Evolutionary conservation across 2,329 filamentous ascomycete species (phyloP).

Genomic region (Exserohilum rostratum): DNA sequence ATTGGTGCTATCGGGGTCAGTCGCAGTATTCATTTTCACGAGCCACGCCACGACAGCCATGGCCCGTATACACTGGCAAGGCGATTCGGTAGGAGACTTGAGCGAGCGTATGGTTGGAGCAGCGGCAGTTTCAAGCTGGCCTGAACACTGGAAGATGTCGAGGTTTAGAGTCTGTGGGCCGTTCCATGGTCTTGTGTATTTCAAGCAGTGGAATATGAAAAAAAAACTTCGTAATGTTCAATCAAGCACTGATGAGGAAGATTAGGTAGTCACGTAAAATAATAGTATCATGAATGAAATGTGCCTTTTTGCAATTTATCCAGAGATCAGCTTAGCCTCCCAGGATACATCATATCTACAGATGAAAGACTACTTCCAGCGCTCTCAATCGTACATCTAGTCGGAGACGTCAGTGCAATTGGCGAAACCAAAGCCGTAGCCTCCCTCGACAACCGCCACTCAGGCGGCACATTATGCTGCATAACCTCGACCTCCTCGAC

Average conservation of each 20-base stretch:
- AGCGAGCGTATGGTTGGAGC: slow-evolving; percentile 6
- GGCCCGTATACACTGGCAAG: slow-evolving; percentile 56
- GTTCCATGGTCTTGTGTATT: not conserved
- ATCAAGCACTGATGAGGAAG: not conserved
- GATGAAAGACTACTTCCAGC: not conserved
- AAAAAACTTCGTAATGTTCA: not conserved
- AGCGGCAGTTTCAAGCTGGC: not conserved
- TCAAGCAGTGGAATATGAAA: too few species aligned
- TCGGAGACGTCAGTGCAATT: not conserved
- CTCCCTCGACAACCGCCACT: slow-evolving; percentile 11
- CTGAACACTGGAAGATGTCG: not conserved
- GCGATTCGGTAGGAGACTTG: slow-evolving; percentile 56
- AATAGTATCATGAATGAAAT: not conserved
- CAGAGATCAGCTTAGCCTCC: not conserved
- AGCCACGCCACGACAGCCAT: slow-evolving; percentile 63
- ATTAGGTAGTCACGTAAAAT: not conserved
- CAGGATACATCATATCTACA: not conserved
- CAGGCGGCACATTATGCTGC: slow-evolving; percentile 11
- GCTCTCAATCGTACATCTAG: not conserved
- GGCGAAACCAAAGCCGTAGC: not conserved
- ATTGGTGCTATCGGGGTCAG: slow-evolving; percentile 45
- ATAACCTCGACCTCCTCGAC: slow-evolving; percentile 9
- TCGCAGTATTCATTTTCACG: slow-evolving; percentile 64
- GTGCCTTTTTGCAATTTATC: not conserved
- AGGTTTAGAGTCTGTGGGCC: not conserved